Conservation (phyloP, 2,329 filamentous ascomycete genomes). For the Colletotrichum theobromicola region DNA sequence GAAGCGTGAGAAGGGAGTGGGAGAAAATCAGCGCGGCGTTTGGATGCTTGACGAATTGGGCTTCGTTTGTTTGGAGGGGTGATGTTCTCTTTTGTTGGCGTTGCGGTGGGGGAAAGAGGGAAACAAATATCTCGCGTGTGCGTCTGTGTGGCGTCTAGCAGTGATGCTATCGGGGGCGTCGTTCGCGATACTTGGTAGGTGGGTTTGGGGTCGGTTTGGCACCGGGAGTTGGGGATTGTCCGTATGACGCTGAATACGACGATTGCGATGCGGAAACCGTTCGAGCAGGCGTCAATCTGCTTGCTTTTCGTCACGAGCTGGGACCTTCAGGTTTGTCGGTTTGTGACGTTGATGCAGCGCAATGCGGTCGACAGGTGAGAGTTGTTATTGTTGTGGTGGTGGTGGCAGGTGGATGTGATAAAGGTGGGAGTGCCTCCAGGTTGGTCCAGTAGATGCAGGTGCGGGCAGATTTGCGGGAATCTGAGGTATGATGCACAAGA, state of each 20-base stretch:
- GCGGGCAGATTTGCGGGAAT: background rate
- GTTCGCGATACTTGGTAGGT: background rate
- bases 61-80: conserved; percentile 9
- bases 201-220: background rate
- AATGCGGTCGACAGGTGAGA: background rate
- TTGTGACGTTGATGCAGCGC: background rate
- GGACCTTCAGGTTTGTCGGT: background rate
- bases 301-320: background rate
- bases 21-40: background rate
- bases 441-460: too few relatives aligned
- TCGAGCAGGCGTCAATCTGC: background rate
- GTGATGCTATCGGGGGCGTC: background rate
- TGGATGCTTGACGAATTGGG: background rate
- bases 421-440: background rate
- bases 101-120: background rate
- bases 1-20: background rate
- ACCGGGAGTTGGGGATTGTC: background rate
- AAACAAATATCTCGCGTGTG: background rate
- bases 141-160: background rate
- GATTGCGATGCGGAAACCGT: background rate
- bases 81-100: background rate
- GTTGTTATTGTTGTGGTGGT: background rate
- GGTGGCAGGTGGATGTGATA: background rate
- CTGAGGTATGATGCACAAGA: background rate
- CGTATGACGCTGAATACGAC: background rate